phyloP scores from a whole-genome alignment of 2,329 filamentous ascomycete genomes.

The Penicillium vulpinum region DNA sequence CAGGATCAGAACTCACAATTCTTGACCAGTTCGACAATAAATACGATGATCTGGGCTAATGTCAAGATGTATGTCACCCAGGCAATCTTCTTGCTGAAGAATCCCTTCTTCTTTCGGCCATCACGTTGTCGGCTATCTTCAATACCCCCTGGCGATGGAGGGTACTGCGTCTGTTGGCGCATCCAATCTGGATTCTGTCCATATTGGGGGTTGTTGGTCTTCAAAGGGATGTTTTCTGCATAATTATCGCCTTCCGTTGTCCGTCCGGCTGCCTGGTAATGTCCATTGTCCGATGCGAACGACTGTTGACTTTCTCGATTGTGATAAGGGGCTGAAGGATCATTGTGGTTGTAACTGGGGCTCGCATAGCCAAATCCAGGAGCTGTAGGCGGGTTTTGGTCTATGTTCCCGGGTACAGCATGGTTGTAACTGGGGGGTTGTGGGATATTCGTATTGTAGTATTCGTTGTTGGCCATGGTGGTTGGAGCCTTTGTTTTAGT shows the following conservation, averaged over 20 bases:
- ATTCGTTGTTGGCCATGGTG: constrained; percentile 65
- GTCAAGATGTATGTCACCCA: constrained; percentile 84
- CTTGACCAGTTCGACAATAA: constrained; percentile 82
- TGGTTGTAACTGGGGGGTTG: constrained; percentile 36
- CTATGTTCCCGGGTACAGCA: constrained; percentile 37
- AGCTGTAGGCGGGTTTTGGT: constrained; percentile 33
- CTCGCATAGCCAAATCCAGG: constrained; percentile 23
- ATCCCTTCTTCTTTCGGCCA: constrained; percentile 47
- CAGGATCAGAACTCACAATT: constrained; percentile 62
- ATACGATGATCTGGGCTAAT: constrained; percentile 74
- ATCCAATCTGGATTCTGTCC: constrained; percentile 42
- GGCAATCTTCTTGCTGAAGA: constrained; percentile 62
- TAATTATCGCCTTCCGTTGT: constrained; percentile 39
- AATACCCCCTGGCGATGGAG: constrained; percentile 53
- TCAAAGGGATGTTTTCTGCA: constrained; percentile 45
- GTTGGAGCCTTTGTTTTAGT: constrained; percentile 3
- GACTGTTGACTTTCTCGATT: constrained; percentile 41
- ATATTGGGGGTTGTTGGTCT: constrained; percentile 33
- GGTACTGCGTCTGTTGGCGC: constrained; percentile 47
- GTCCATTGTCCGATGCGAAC: constrained; percentile 35
- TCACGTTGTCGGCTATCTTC: constrained; percentile 16
- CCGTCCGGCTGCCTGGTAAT: constrained; percentile 34
- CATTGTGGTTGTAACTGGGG: constrained; percentile 40
- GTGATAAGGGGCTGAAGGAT: constrained; percentile 43
- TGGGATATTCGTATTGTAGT: constrained; percentile 56